Evolutionary conservation across 2,329 filamentous ascomycete species (phyloP).

Genomic region (Ascochyta koolunga): DNA sequence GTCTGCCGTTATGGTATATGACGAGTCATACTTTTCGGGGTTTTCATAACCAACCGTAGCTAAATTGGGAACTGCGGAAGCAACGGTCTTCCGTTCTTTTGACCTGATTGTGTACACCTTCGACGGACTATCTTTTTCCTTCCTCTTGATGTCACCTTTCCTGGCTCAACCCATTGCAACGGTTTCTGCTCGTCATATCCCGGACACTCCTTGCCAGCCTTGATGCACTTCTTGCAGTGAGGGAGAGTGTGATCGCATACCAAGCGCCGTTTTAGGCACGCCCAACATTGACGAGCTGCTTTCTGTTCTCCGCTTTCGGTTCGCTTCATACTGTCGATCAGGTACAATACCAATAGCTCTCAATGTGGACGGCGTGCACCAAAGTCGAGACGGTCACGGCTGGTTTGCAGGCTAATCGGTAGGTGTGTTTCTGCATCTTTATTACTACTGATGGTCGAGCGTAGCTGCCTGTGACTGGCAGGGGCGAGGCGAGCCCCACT

Average conservation of each 20-base stretch:
- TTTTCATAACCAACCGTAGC: not conserved
- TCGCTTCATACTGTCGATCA: constrained; percentile 2
- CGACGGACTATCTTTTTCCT: constrained; percentile 24
- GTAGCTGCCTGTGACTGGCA: constrained; percentile 1
- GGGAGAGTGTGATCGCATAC: constrained; percentile 44
- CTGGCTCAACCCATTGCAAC: constrained; percentile 40
- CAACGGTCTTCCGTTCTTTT: not conserved
- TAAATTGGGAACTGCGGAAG: not conserved
- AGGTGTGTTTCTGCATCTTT: constrained; percentile 30
- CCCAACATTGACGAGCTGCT: constrained; percentile 42
- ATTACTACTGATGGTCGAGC: constrained; percentile 23
- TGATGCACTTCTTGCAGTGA: constrained; percentile 40
- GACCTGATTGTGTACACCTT: constrained; percentile 16
- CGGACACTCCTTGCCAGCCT: constrained; percentile 36
- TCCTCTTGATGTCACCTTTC: constrained; percentile 36
- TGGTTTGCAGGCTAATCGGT: not conserved
- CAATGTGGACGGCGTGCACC: not conserved
- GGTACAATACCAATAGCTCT: not conserved
- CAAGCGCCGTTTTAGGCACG: constrained; percentile 39
- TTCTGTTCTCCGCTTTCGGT: constrained; percentile 25
- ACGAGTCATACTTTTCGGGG: not conserved
- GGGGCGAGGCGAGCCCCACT: not conserved
- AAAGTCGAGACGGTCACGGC: constrained; percentile 12
- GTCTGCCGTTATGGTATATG: not conserved
- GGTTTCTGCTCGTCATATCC: constrained; percentile 43